Evolutionary conservation across 108 stramenopile genomes (phyloP), one percentile per base, ranked within the genome.

Genomic region (Pseudonitzschia multiseries): DNA sequence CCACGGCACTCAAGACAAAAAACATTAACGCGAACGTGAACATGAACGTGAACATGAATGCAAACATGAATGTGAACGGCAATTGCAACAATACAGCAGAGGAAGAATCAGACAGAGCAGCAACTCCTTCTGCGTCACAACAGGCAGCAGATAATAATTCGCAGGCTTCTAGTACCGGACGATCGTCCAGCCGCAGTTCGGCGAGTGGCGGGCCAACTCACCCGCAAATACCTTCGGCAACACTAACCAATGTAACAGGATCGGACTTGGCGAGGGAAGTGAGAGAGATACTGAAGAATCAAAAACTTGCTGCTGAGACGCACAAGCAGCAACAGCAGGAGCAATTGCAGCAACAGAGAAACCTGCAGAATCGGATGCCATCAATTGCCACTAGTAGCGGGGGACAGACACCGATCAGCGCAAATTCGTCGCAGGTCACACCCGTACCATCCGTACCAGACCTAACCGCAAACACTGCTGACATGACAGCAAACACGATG

Each of bases 201-300:
- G 64, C 66, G 17, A 62, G 61, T 62, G 20, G 32, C 40, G 32
- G 32, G 12, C 29, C 63, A n/a, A 31, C 10, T 12, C 70, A 51
- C 0, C 68, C 36, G 22, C 57, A 69, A 28, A 57, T 66, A n/a
- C 68, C 78, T 0, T 77, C 85, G 4, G 81, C 82, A 41, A 89
- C 89, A 9, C 65, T 89, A 12, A 75, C 77, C 20, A 87, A 87
- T 70, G 84, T 89, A 0, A 80, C 84, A 0, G 89, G 89, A 8
- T 61, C 77, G 52, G 86, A 84, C 67, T 69, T 89, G 51, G 84
- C 81, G 20, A 70, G 74, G 59, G 89, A 90, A 77, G 76, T 90
- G 18, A 53, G 85, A 65, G 76, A 78, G 51, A 84, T 87, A 31
- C 73, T 90, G 26, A 72, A 83, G 22, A 75, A 75, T n/a, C 83